Conservation (phyloP, 1,284 basidiomycete species). For the Sanghuangporus sanghuang region DNA sequence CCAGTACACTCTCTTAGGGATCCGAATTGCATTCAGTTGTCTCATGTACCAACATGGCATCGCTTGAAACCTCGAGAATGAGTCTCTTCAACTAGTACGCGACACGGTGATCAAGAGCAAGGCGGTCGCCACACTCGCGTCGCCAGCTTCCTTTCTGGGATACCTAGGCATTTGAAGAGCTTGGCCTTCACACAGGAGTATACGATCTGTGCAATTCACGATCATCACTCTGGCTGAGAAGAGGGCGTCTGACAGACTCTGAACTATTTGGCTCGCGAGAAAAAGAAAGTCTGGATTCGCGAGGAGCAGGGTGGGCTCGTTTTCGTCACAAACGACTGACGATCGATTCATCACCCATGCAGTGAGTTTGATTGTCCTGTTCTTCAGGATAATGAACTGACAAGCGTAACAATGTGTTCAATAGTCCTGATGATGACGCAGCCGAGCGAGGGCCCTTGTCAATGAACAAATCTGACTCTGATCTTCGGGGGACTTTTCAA, state of each 20-base stretch:
- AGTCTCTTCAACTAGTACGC: too few relatives aligned
- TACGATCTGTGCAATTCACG: not conserved
- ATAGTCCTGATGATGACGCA: not conserved
- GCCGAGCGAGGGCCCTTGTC: not conserved
- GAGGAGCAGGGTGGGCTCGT: not conserved
- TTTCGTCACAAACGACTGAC: not conserved
- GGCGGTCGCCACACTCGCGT: not conserved
- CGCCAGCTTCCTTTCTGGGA: not conserved
- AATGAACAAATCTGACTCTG: conserved; percentile 11
- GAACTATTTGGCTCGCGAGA: not conserved
- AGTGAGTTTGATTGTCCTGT: not conserved
- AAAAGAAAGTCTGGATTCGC: not conserved
- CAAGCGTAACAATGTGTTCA: not conserved
- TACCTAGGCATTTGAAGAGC: not conserved
- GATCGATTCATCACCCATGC: not conserved
- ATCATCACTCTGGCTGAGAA: not conserved
- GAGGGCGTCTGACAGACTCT: not conserved
- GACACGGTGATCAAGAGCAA: not conserved
- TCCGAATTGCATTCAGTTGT: too few relatives aligned
- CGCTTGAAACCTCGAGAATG: too few relatives aligned
- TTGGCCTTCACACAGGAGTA: not conserved
- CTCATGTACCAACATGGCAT: too few relatives aligned
- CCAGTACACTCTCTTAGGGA: too few relatives aligned
- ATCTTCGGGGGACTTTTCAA: conserved; percentile 21
- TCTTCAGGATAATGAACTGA: not conserved